A percentile compares a stretch with the other conserved stretches of the same genome.
Evolutionary conservation across 2,329 filamentous ascomycete genomes (phyloP).

Genomic region (Orbilia javanica): DNA sequence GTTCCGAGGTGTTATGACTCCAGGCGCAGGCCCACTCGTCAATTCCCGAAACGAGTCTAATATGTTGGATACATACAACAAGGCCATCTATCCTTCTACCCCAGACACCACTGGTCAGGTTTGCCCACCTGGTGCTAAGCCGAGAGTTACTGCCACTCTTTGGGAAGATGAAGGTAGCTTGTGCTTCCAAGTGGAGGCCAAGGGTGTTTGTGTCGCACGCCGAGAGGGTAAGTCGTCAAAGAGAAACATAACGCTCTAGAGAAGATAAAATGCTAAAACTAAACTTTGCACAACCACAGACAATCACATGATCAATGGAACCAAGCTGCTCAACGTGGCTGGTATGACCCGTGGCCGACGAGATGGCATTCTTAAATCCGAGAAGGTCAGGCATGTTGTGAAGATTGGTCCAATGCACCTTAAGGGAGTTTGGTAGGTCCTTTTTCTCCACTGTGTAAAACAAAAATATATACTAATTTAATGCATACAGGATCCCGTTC

Average conservation of each 20-base stretch:
- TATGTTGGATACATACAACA: slow-evolving; percentile 66
- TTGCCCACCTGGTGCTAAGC: slow-evolving; percentile 93
- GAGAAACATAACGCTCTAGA: slow-evolving; percentile 23
- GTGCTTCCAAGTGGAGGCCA: slow-evolving; percentile 97
- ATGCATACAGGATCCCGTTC: slow-evolving; percentile 84
- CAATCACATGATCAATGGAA: slow-evolving; percentile 99
- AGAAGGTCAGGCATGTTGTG: slow-evolving; percentile 95
- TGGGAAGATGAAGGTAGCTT: slow-evolving; percentile 99
- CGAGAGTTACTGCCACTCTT: slow-evolving; percentile 91
- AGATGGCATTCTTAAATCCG: slow-evolving; percentile 96
- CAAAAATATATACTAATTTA: slow-evolving; percentile 39
- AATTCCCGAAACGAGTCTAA: slow-evolving; percentile 54
- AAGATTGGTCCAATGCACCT: slow-evolving; percentile 99
- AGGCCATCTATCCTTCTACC: slow-evolving; percentile 68
- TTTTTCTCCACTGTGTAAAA: background rate
- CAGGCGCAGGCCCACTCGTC: slow-evolving; percentile 55
- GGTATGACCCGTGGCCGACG: slow-evolving; percentile 96
- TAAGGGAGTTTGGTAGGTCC: slow-evolving; percentile 91
- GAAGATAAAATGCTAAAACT: slow-evolving; percentile 35
- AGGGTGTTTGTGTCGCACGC: slow-evolving; percentile 93
- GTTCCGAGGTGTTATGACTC: slow-evolving; percentile 57
- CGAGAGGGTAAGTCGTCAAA: slow-evolving; percentile 78
- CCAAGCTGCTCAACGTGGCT: slow-evolving; percentile 94
- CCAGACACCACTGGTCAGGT: slow-evolving; percentile 88
- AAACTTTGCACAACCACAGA: slow-evolving; percentile 70